Percentiles rank a stretch among this genome's conserved stretches.
phyloP scores from a whole-genome alignment of 2,329 filamentous ascomycete species.

The Myotisia sp. region DNA sequence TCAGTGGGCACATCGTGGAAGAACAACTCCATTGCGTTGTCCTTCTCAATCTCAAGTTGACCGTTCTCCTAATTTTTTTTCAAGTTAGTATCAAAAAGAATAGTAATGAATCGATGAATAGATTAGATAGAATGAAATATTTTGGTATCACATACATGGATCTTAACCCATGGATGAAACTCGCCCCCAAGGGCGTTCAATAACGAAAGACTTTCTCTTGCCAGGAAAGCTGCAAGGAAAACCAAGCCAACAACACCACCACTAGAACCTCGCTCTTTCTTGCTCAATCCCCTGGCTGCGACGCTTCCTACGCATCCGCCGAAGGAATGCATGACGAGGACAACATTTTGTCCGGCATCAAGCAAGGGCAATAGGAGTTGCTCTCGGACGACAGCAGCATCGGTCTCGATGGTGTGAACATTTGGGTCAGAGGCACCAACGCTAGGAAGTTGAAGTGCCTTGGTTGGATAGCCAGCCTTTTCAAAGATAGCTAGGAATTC shows the following conservation, averaged over 20 bases:
- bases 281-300: slow-evolving; percentile 17
- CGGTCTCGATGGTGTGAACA: slow-evolving; percentile 14
- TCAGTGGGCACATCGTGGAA: slow-evolving; percentile 8
- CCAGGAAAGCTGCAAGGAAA: slow-evolving; percentile 7
- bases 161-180: slow-evolving; percentile 1
- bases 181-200: slow-evolving; percentile 2
- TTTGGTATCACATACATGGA: slow-evolving; percentile 1
- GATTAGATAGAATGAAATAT: no score
- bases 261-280: slow-evolving; percentile 4
- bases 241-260: slow-evolving; percentile 8
- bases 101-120: no score
- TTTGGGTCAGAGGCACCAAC: slow-evolving; percentile 7
- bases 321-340: slow-evolving; percentile 27
- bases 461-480: slow-evolving; percentile 18
- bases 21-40: slow-evolving; percentile 5
- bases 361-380: slow-evolving; percentile 19
- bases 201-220: slow-evolving; percentile 2
- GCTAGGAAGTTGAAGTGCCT: slow-evolving; percentile 9
- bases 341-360: slow-evolving; percentile 21
- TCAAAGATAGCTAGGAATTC: slow-evolving; percentile 18
- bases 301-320: slow-evolving; percentile 19
- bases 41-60: neutral
- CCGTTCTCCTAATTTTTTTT: slow-evolving; percentile 5
- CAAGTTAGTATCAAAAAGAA: neutral
- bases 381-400: slow-evolving; percentile 17